phyloP scores from a whole-genome alignment of 2,329 filamentous ascomycete species.

The Fusarium musae region DNA sequence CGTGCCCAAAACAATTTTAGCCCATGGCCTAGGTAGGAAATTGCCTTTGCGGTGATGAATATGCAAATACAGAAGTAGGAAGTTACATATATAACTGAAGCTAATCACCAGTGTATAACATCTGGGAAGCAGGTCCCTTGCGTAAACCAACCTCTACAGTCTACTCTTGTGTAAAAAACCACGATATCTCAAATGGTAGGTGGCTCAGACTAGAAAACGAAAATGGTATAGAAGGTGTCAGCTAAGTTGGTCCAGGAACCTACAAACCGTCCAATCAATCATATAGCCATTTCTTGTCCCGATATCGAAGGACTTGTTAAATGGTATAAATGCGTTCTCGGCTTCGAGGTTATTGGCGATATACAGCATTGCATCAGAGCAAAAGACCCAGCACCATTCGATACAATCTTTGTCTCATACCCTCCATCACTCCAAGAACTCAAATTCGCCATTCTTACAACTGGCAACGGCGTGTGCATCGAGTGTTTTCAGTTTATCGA shows the following conservation, averaged over 20 bases:
- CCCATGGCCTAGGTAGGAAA: too few species aligned
- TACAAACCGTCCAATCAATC: background rate
- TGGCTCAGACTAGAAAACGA: background rate
- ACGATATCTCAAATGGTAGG: background rate
- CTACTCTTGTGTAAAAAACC: too few species aligned
- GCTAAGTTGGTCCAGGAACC: background rate
- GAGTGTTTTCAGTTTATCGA: background rate
- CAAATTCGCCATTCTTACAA: background rate
- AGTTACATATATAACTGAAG: background rate
- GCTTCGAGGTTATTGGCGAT: background rate
- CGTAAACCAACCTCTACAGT: too few species aligned
- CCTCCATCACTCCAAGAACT: background rate
- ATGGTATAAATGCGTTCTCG: background rate
- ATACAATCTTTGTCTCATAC: background rate
- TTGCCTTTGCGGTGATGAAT: background rate
- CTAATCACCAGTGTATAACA: too few species aligned
- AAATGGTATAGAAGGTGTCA: accelerated
- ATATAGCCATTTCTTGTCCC: background rate
- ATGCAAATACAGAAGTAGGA: background rate
- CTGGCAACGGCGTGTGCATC: background rate
- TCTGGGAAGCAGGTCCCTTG: too few species aligned
- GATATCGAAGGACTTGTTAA: background rate
- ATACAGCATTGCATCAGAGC: background rate
- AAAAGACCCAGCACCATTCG: background rate
- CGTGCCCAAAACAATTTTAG: too few species aligned